phyloP scores from a whole-genome alignment of 192 early-diverging fungal genomes.

The Mortierella antarctica region DNA sequence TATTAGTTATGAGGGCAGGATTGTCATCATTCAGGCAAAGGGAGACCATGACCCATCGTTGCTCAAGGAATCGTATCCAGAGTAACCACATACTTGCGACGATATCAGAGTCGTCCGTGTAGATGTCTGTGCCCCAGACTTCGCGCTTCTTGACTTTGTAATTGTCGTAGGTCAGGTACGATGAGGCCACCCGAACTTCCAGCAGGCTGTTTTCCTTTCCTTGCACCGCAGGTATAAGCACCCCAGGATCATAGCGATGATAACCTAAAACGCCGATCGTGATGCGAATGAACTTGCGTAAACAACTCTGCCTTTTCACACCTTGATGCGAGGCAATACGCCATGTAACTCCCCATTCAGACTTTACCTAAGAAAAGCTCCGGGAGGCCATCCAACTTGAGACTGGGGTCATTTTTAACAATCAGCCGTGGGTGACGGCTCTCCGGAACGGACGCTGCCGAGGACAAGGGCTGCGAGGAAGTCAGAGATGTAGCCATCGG shows the following conservation, averaged over 20 bases:
- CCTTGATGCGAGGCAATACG: not conserved
- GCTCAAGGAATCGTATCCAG: not conserved
- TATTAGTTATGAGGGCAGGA: not conserved
- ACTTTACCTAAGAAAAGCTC: constrained; percentile 47
- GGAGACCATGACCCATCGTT: not conserved
- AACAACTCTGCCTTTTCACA: not conserved
- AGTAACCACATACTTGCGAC: constrained; percentile 72
- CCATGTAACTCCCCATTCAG: not conserved
- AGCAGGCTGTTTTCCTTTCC: constrained; percentile 64
- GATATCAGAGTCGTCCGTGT: constrained; percentile 87
- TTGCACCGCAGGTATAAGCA: constrained; percentile 61
- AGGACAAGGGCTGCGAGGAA: not conserved
- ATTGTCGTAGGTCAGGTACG: constrained; percentile 73
- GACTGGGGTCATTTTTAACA: constrained; percentile 44
- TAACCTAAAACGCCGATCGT: constrained; percentile 41
- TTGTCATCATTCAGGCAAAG: not conserved
- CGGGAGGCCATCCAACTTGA: constrained; percentile 41
- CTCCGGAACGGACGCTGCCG: not conserved
- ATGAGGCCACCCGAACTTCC: constrained; percentile 74
- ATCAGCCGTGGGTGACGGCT: constrained; percentile 37
- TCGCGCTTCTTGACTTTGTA: constrained; percentile 68
- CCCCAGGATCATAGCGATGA: constrained; percentile 57
- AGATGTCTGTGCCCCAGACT: constrained; percentile 88
- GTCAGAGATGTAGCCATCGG: not conserved
- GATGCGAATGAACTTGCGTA: not conserved